phyloP scores from a whole-genome alignment of 139 green algal genomes.

The Chlamydomonas sphaeroides region DNA sequence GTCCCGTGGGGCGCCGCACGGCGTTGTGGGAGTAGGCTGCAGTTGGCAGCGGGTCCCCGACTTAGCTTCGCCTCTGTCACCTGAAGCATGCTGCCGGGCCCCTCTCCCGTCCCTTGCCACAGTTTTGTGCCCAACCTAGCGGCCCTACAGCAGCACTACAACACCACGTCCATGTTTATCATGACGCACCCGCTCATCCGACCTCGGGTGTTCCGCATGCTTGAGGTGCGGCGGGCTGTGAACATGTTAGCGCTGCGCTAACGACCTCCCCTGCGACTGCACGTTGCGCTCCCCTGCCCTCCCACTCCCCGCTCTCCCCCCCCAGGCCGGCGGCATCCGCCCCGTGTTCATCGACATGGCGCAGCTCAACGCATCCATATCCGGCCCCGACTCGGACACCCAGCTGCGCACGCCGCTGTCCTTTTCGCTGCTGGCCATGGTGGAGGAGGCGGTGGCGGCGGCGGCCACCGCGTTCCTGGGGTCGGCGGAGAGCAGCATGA shows the following conservation, averaged over 20 bases:
- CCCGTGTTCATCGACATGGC: slow-evolving; percentile 2
- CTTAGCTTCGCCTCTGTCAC: too few relatives aligned
- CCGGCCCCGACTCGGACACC: too few relatives aligned
- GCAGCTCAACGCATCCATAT: background rate
- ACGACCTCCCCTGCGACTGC: background rate
- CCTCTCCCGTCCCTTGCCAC: too few relatives aligned
- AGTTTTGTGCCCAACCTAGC: background rate
- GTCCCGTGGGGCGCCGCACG: too few relatives aligned
- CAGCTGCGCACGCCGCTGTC: background rate
- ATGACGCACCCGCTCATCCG: background rate
- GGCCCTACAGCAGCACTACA: background rate
- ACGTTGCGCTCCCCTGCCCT: background rate
- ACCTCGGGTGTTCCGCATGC: background rate
- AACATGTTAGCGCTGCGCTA: background rate
- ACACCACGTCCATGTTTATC: background rate
- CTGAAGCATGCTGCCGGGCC: too few relatives aligned
- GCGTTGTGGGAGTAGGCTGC: too few relatives aligned
- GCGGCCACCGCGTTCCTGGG: background rate
- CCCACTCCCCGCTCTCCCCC: background rate
- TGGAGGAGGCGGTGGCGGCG: background rate
- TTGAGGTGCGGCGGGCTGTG: background rate
- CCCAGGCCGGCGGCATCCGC: background rate
- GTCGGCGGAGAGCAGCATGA: background rate
- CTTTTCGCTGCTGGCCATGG: background rate
- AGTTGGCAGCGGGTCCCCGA: background rate